Percentiles rank a stretch among this genome's conserved stretches.
phyloP scores from a whole-genome alignment of 345 rosid genomes.

The Nephelium lappaceum region DNA sequence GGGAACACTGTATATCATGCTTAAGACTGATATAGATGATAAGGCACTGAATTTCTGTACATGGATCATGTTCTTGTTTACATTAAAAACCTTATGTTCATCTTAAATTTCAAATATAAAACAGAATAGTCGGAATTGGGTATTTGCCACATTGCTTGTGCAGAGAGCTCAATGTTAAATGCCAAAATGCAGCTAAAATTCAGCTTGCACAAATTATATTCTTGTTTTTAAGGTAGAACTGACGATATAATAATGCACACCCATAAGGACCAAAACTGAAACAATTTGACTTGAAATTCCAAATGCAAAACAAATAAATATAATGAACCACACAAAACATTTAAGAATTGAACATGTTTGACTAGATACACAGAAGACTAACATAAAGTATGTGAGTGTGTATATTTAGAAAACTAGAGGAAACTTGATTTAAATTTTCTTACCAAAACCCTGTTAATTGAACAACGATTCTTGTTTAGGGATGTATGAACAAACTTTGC shows the following conservation, averaged over 20 bases:
- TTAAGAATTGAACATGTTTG: neutral
- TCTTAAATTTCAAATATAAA: neutral
- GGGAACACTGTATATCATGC: neutral
- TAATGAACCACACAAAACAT: neutral
- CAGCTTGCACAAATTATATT: neutral
- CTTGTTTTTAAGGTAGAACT: neutral
- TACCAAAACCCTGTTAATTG: constrained; percentile 92
- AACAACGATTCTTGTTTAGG: constrained; percentile 90
- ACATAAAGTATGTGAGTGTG: neutral
- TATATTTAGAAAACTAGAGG: constrained; percentile 2
- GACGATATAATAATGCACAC: neutral
- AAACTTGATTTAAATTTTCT: constrained; percentile 20
- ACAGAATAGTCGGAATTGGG: neutral
- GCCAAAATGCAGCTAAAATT: neutral
- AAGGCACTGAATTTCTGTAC: neutral
- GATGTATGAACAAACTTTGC: constrained; percentile 97
- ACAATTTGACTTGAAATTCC: neutral
- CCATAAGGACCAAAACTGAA: neutral
- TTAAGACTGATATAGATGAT: neutral
- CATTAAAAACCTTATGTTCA: neutral
- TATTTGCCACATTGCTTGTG: neutral
- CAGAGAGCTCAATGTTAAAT: neutral
- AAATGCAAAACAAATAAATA: neutral
- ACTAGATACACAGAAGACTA: neutral
- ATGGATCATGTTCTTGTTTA: neutral